Conservation (phyloP, 768 basidiomycete genomes). For the Tulasnella sp. region DNA sequence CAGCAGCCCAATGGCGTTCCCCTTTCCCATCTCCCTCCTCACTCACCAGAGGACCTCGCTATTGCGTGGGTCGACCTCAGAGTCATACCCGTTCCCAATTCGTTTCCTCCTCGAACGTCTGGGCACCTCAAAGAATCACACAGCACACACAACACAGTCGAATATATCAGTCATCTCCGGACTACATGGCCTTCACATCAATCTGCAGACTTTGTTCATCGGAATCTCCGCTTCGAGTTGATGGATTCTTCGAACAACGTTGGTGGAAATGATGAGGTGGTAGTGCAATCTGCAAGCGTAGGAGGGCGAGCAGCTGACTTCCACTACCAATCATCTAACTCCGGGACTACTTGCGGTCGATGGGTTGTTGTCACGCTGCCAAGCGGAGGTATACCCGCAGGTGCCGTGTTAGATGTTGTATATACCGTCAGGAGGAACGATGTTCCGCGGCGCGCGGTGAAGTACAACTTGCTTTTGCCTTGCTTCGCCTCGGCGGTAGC, state of each 20-base stretch:
- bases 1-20: not conserved
- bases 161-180: not conserved
- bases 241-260: no score
- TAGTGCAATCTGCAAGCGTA: no score
- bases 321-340: no score
- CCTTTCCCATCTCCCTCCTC: not conserved
- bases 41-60: not conserved
- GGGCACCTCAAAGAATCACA: no score
- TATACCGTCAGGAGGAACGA: not conserved
- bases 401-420: not conserved
- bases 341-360: no score
- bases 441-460: not conserved
- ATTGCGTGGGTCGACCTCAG: constrained; percentile 6
- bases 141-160: not conserved
- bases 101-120: no score
- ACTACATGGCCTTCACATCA: constrained; percentile 2
- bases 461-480: not conserved
- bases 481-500: constrained; percentile 1
- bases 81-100: not conserved
- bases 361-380: not conserved
- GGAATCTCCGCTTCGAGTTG: no score
- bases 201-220: no score
- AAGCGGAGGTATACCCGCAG: not conserved
- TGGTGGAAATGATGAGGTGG: no score
- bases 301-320: no score